A percentile compares a stretch with the other conserved stretches of the same genome.
Evolutionary conservation across 805 yeast genomes (phyloP).

Genomic region (Wickerhamiella azymoides): DNA sequence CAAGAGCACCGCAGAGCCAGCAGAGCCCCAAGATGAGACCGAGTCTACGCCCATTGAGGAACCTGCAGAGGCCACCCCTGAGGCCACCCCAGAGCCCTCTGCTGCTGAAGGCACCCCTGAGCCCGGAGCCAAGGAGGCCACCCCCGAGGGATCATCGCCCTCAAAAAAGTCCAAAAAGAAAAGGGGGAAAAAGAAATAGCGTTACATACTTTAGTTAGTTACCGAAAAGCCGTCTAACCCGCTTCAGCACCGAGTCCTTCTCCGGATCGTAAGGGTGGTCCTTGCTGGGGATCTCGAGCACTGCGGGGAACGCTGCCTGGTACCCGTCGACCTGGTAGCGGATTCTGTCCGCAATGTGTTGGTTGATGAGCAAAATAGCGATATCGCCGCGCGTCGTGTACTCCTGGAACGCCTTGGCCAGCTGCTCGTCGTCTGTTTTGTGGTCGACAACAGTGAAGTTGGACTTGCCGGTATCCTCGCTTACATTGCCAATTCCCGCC

Average conservation of each 20-base stretch:
- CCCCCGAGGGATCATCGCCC: no score
- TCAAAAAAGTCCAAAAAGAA: conserved; percentile 12
- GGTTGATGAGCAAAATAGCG: conserved; percentile 86
- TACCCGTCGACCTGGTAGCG: conserved; percentile 69
- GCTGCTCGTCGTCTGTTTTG: conserved; percentile 62
- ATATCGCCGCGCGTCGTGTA: conserved; percentile 79
- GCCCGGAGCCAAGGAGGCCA: neutral
- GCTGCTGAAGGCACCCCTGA: conserved; percentile 5
- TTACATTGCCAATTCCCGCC: conserved; percentile 89
- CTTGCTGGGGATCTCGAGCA: conserved; percentile 92
- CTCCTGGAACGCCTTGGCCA: conserved; percentile 58
- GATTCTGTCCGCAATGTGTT: conserved; percentile 84
- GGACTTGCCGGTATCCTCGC: conserved; percentile 39
- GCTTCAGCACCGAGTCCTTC: conserved; percentile 86
- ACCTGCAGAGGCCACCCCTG: conserved; percentile 9
- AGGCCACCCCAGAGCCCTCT: conserved; percentile 6
- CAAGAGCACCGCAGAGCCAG: neutral
- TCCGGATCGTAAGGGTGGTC: conserved; percentile 99
- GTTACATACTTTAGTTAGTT: conserved; percentile 34
- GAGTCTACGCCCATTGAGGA: conserved; percentile 5
- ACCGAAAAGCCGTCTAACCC: conserved; percentile 90
- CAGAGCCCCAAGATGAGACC: no score
- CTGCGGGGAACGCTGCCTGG: conserved; percentile 89
- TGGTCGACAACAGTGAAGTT: conserved; percentile 78
- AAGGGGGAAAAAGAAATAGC: conserved; percentile 15